These are phyloP conservation scores for Globisporangium emineosum DNA, from an alignment of 352 stramenopile genomes.

Conservation along the genomic window DNA sequence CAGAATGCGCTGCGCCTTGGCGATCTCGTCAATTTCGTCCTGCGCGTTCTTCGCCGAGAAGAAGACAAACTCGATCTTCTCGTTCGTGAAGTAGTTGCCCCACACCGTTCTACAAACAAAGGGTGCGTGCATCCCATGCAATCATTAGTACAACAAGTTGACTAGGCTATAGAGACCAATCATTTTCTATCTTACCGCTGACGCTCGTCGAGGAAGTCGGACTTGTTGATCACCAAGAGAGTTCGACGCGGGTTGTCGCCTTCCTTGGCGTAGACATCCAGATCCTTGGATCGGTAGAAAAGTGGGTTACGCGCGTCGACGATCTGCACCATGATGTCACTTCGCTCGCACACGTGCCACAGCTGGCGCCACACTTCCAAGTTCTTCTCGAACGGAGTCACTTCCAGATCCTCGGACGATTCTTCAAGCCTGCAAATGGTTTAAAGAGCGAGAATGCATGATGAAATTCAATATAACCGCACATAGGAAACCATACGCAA, in stretches of 20 bases:
- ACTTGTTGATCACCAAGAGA: slow-evolving; percentile 99
- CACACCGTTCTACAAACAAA: slow-evolving; percentile 67
- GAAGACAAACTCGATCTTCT: slow-evolving; percentile 94
- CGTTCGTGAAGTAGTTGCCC: slow-evolving; percentile 92
- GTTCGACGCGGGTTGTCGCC: slow-evolving; percentile 86
- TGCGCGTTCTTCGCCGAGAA: slow-evolving; percentile 97
- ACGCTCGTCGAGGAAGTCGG: slow-evolving; percentile 94
- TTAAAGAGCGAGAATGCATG: neutral
- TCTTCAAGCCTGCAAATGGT: slow-evolving; percentile 55
- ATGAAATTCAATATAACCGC: neutral
- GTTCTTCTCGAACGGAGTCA: slow-evolving; percentile 99
- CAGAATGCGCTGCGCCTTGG: slow-evolving; percentile 51
- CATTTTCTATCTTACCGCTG: slow-evolving; percentile 84
- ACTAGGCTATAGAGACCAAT: no score
- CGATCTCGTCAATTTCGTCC: slow-evolving; percentile 84
- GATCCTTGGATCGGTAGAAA: slow-evolving; percentile 96
- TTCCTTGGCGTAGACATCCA: slow-evolving; percentile 95
- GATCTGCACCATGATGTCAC: slow-evolving; percentile 97
- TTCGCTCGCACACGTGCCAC: slow-evolving; percentile 98
- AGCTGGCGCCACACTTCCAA: slow-evolving; percentile 99
- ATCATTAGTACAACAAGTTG: neutral
- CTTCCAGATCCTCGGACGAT: slow-evolving; percentile 77
- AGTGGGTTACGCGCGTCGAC: slow-evolving; percentile 98
- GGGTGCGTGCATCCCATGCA: no score
- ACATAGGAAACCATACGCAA: neutral